Evolutionary conservation across 805 yeast genomes (phyloP).

Genomic region (Lipomyces oligophaga): DNA sequence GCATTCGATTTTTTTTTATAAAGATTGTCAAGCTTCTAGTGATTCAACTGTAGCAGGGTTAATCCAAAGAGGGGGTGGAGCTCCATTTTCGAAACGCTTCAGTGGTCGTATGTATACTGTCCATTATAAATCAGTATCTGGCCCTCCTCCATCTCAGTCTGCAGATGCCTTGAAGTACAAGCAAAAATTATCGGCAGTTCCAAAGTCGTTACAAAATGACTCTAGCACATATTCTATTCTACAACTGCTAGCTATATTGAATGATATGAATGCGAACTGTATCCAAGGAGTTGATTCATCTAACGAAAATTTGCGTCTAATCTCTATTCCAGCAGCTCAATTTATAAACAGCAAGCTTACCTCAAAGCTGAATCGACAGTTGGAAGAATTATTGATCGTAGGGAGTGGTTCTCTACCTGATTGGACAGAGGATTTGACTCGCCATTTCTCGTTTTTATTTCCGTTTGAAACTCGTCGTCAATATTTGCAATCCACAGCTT

Average conservation of each 20-base stretch:
- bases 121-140: conserved; percentile 15
- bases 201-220: conserved; percentile 14
- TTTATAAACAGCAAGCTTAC: conserved; percentile 78
- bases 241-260: conserved; percentile 33
- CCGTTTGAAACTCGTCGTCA: conserved; percentile 77
- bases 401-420: conserved; percentile 66
- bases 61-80: conserved; percentile 44
- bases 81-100: not conserved
- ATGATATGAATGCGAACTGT: conserved; percentile 31
- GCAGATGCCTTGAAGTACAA: conserved; percentile 8
- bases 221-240: conserved; percentile 24
- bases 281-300: conserved; percentile 15
- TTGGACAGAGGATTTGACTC: conserved; percentile 76
- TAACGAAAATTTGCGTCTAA: not conserved
- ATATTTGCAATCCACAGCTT: conserved; percentile 81
- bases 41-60: conserved; percentile 75
- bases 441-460: conserved; percentile 72
- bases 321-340: conserved; percentile 26
- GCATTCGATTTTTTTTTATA: conserved; percentile 52
- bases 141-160: conserved; percentile 10
- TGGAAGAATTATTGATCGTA: conserved; percentile 84
- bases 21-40: conserved; percentile 53
- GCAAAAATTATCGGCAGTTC: conserved; percentile 11
- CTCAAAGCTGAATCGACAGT: conserved; percentile 78
- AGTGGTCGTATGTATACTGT: conserved; percentile 7